These are phyloP conservation scores for Moesziomyces parantarcticus DNA, from an alignment of 1,284 basidiomycete species.

Conservation along the genomic window DNA sequence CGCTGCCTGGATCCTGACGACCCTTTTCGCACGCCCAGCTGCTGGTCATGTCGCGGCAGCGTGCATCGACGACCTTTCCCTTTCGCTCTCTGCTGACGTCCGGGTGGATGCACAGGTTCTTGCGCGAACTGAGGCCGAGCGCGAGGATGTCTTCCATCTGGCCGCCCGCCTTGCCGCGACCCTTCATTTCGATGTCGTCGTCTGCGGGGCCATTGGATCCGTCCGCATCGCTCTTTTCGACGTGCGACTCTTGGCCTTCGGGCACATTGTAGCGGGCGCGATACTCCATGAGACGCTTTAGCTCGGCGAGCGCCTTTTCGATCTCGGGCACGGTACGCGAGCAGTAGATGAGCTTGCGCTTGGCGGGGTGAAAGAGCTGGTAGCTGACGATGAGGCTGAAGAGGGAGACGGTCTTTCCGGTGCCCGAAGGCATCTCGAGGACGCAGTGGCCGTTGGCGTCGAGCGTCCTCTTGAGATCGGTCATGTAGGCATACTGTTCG, in stretches of 20 bases:
- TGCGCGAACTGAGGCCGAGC: slow-evolving; percentile 91
- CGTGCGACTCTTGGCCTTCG: slow-evolving; percentile 73
- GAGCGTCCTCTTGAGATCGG: slow-evolving; percentile 93
- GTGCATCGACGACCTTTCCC: slow-evolving; percentile 94
- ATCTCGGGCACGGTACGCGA: slow-evolving; percentile 99
- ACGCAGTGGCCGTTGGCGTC: slow-evolving; percentile 95
- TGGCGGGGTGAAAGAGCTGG: slow-evolving; percentile 91
- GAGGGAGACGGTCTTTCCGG: slow-evolving; percentile 97
- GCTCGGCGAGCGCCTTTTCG: slow-evolving; percentile 95
- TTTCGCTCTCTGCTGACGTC: slow-evolving; percentile 97
- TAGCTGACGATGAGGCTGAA: slow-evolving; percentile 97
- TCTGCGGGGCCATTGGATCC: slow-evolving; percentile 30
- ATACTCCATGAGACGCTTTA: slow-evolving; percentile 94
- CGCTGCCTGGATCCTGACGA: slow-evolving; percentile 86
- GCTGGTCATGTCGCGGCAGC: slow-evolving; percentile 94
- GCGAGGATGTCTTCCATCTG: slow-evolving; percentile 78
- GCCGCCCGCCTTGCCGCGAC: slow-evolving; percentile 40
- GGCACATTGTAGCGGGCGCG: slow-evolving; percentile 71
- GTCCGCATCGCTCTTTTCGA: slow-evolving; percentile 73
- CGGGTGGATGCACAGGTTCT: slow-evolving; percentile 96
- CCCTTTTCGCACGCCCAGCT: slow-evolving; percentile 86
- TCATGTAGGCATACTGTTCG: slow-evolving; percentile 99
- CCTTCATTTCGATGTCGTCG: slow-evolving; percentile 39
- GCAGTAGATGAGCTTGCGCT: slow-evolving; percentile 96
- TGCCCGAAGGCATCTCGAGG: slow-evolving; percentile 99